Conservation (phyloP, 164 flowering plant genomes). For the Vitis riparia region DNA sequence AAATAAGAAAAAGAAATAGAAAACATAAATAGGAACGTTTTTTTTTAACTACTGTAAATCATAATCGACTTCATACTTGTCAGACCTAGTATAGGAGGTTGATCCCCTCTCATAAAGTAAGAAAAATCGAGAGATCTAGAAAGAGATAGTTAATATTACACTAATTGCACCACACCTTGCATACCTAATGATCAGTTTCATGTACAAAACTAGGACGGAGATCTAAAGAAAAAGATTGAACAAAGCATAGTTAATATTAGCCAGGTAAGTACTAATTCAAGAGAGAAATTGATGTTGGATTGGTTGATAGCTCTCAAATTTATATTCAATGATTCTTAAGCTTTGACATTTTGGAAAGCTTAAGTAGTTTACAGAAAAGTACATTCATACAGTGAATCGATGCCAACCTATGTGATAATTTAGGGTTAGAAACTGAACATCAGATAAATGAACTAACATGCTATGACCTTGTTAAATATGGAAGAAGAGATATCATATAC, state of each 20-base stretch:
- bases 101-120: not conserved
- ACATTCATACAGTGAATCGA: not conserved
- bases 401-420: not conserved
- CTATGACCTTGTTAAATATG: not conserved
- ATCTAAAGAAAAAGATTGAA: not conserved
- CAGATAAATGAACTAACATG: not conserved
- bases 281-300: too few relatives aligned
- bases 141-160: too few relatives aligned
- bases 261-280: too few relatives aligned
- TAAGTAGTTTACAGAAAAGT: too few relatives aligned
- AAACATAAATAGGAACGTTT: not conserved
- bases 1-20: not conserved
- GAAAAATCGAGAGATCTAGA: too few relatives aligned
- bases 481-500: conserved; percentile 1
- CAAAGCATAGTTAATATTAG: not conserved
- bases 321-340: not conserved
- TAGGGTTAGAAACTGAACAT: not conserved
- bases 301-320: too few relatives aligned
- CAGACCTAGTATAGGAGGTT: too few relatives aligned
- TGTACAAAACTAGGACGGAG: not conserved
- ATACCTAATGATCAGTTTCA: not conserved
- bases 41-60: too few relatives aligned
- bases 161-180: not conserved
- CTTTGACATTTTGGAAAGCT: not conserved
- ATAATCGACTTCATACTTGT: too few relatives aligned